phyloP scores from a whole-genome alignment of 148 eudicot species.

The Pouteria glomerata region DNA sequence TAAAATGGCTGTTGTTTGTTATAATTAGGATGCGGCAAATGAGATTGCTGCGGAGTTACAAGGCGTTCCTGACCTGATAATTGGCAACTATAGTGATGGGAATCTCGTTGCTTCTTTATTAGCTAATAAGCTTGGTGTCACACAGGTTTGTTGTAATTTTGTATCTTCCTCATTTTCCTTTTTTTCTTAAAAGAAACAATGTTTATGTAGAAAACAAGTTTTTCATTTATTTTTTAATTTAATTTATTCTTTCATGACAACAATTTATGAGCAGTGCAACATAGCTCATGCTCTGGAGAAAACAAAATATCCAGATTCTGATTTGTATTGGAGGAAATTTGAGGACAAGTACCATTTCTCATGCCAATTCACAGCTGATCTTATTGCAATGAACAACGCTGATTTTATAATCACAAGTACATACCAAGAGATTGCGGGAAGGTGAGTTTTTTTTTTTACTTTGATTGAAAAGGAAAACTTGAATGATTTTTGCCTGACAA shows the following conservation, averaged over 20 bases:
- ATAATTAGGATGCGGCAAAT: constrained; percentile 32
- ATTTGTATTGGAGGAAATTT: constrained; percentile 31
- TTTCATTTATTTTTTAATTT: neutral
- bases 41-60: constrained; percentile 38
- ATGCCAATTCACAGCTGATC: constrained; percentile 39
- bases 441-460: constrained; percentile 11
- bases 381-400: constrained; percentile 30
- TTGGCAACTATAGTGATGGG: constrained; percentile 36
- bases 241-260: neutral
- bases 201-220: neutral
- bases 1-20: neutral
- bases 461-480: neutral
- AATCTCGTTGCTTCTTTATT: constrained; percentile 37
- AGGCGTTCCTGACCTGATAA: constrained; percentile 29
- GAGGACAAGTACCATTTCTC: constrained; percentile 41
- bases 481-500: neutral
- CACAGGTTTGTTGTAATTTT: constrained; percentile 17
- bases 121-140: constrained; percentile 29
- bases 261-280: constrained; percentile 20
- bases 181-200: neutral
- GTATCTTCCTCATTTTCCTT: neutral
- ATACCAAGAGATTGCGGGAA: constrained; percentile 40
- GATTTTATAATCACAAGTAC: constrained; percentile 39
- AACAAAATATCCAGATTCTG: constrained; percentile 37
- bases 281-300: constrained; percentile 41